These are phyloP conservation scores for Quercus phellos DNA, from an alignment of 331 rosid genomes.

Conservation along the genomic window DNA sequence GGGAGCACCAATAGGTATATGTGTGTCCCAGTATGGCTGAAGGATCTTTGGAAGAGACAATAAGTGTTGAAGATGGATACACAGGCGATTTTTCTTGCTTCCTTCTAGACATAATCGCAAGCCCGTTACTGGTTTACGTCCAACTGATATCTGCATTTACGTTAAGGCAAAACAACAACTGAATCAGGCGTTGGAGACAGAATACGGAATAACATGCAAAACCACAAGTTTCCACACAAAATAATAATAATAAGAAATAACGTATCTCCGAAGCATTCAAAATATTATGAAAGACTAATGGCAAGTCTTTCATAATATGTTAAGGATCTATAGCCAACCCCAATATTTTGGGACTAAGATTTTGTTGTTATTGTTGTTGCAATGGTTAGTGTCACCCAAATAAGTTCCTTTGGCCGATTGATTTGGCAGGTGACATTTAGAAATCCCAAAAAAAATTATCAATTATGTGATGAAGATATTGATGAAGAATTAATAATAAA, in stretches of 20 bases:
- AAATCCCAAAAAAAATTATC: too few relatives aligned
- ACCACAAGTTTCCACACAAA: too few relatives aligned
- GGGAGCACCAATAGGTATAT: constrained; percentile 88
- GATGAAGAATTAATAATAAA: too few relatives aligned
- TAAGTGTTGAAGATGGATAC: constrained; percentile 78
- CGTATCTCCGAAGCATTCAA: not conserved
- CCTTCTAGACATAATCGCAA: constrained; percentile 71
- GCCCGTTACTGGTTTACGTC: constrained; percentile 90
- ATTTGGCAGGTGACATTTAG: too few relatives aligned
- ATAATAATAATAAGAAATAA: not conserved
- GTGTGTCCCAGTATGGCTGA: constrained; percentile 74
- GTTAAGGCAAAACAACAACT: constrained; percentile 4
- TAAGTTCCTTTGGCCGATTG: too few relatives aligned
- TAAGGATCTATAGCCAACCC: too few relatives aligned
- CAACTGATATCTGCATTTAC: constrained; percentile 70
- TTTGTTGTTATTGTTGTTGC: too few relatives aligned
- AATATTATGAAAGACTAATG: not conserved
- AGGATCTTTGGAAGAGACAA: constrained; percentile 82
- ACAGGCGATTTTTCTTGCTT: constrained; percentile 63
- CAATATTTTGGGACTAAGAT: too few relatives aligned
- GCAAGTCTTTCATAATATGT: too few relatives aligned
- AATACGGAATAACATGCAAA: not conserved
- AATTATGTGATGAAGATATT: too few relatives aligned
- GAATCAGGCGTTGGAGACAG: not conserved
- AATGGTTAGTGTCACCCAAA: too few relatives aligned